phyloP scores from a whole-genome alignment of 257 asterid genomes.

The Salvia hispanica region DNA sequence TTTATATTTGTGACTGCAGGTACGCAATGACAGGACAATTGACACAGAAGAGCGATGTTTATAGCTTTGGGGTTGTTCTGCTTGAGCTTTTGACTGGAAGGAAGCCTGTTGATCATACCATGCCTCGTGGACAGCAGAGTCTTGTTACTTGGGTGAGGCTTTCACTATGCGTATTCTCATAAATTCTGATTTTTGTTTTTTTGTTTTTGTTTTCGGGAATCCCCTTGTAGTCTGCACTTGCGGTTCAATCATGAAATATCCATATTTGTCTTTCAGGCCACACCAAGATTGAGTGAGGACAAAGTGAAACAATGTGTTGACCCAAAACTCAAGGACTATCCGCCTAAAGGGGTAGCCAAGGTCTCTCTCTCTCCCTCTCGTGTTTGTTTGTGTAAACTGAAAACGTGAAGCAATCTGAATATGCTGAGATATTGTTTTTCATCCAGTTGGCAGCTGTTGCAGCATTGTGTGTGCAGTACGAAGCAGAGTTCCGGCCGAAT shows the following conservation, averaged over 20 bases:
- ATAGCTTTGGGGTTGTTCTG: conserved; percentile 87
- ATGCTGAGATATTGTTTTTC: conserved; percentile 26
- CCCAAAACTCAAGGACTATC: conserved; percentile 80
- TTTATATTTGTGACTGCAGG: conserved; percentile 39
- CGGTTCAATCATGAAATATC: not conserved
- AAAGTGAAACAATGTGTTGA: conserved; percentile 89
- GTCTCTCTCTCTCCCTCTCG: conserved; percentile 42
- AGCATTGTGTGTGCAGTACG: conserved; percentile 88
- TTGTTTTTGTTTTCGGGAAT: not conserved
- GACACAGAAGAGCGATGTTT: conserved; percentile 92
- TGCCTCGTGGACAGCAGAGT: conserved; percentile 96
- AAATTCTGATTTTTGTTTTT: not conserved
- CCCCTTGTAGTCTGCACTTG: not conserved
- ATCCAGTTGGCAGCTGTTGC: conserved; percentile 89
- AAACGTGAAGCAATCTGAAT: not conserved
- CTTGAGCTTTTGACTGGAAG: conserved; percentile 92
- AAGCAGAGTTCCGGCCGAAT: conserved; percentile 89
- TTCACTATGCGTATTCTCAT: conserved; percentile 9
- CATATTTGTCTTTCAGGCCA: conserved; percentile 54
- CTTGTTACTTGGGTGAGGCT: conserved; percentile 87
- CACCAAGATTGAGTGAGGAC: conserved; percentile 90
- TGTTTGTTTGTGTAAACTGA: not conserved
- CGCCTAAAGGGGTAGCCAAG: conserved; percentile 92
- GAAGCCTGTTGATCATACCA: conserved; percentile 91
- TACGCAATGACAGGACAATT: conserved; percentile 95